Base-by-base conservation (phyloP, 2,329 filamentous ascomycete genomes). In the Colletotrichum spinosum region DNA sequence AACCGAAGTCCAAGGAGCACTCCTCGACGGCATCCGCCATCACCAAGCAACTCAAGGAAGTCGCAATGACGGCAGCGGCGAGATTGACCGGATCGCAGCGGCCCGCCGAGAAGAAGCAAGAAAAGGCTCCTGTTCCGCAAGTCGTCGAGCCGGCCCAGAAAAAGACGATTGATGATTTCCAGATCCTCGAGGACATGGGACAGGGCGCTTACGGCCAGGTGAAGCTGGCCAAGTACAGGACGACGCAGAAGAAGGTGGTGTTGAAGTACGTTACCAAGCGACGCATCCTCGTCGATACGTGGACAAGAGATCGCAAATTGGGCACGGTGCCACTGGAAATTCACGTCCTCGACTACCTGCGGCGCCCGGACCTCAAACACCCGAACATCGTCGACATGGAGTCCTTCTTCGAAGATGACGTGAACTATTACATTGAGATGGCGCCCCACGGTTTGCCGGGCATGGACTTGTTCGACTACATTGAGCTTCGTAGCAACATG, bases 381-480 rank as follows among this genome's bases (percentile, higher is more conserved):
- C 86, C 87, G 57, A 91, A 92, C 71, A 91, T 92, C 70, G 87
- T 92, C 13, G 88, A 91, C 76, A 91, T 92, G 89, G 84, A 88
- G 65, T 88, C 88, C 67, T 92, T 92, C 74, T 91, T 92, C 70
- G 89, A 92, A 76, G 93, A 97, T 70, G 90, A 93, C 69, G 84
- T 90, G 72, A 98, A 99, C 75, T 99, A 99, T 80, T 99, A 99
- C 78, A 99, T 99, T 71, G 96, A 98, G 77, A 99, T 98, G 93
- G 86, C 92, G 12, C 96, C 96, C 0, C 96, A 98, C 72, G 96
- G 96, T 1, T 83, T 97, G 42, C 96, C 96, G 0, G 96, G 96
- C 11, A 98, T 99, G 94, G 96, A 99, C 77, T 85, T 99, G 2
- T 99, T 99, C 74, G 96, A 99, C 79, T 99, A 99, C 77, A 99